Evolutionary conservation across 208 protist genomes (phyloP).

Genomic region (Leishmania lainsoni): DNA sequence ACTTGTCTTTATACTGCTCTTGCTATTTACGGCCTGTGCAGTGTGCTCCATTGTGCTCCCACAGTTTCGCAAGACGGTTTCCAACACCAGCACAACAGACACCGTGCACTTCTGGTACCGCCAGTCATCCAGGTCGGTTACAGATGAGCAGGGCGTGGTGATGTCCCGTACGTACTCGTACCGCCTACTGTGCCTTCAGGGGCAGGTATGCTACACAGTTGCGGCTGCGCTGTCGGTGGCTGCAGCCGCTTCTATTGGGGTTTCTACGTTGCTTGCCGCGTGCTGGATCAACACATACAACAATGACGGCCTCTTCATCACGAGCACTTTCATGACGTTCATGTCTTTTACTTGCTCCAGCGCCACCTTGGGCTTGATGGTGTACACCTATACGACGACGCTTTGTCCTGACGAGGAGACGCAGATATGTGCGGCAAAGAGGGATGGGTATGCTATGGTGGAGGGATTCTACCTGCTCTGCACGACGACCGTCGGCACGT

Average conservation of each 20-base stretch:
- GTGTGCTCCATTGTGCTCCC: conserved; percentile 29
- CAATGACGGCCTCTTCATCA: conserved; percentile 15
- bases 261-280: conserved; percentile 14
- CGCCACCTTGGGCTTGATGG: conserved; percentile 11
- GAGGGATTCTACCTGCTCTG: conserved; percentile 24
- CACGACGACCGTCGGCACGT: conserved; percentile 8
- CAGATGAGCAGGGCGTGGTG: not conserved
- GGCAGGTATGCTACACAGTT: conserved; percentile 20
- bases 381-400: conserved; percentile 20
- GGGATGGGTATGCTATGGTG: not conserved
- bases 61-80: not conserved
- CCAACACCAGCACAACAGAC: not conserved
- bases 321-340: conserved; percentile 12
- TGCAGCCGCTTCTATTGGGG: conserved; percentile 13
- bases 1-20: conserved; percentile 12
- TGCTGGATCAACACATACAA: conserved; percentile 17
- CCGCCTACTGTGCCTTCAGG: conserved; percentile 8
- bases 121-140: not conserved
- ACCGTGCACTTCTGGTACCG: conserved; percentile 24
- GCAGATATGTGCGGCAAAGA: conserved; percentile 2
- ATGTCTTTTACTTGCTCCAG: conserved; percentile 11
- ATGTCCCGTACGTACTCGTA: conserved; percentile 12
- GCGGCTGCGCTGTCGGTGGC: conserved; percentile 18
- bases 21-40: conserved; percentile 17
- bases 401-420: conserved; percentile 1